Conservation (phyloP, 192 early-diverging fungal genomes). For the Podila horticola region DNA sequence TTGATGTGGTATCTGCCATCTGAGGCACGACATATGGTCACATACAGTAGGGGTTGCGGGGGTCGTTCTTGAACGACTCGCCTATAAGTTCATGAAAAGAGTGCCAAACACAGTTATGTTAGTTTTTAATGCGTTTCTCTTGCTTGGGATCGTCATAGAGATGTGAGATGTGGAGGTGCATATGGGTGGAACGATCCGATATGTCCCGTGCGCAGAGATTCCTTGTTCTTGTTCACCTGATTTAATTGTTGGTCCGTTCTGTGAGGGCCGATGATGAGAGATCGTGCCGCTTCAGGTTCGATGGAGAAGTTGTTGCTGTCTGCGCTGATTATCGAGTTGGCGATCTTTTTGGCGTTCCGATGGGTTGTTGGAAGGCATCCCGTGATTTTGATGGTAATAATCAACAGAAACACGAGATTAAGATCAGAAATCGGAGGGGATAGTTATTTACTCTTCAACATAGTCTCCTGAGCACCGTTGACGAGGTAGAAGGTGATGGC, state of each 20-base stretch:
- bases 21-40: neutral
- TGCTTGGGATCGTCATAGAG: too few relatives aligned
- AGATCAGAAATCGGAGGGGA: neutral
- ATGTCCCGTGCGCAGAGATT: too few relatives aligned
- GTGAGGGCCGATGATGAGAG: too few relatives aligned
- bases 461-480: constrained; percentile 53
- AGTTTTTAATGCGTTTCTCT: too few relatives aligned
- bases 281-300: too few relatives aligned
- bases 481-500: constrained; percentile 61
- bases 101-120: neutral
- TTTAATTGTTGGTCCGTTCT: too few relatives aligned
- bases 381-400: neutral
- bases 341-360: too few relatives aligned
- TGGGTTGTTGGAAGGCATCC: too few relatives aligned
- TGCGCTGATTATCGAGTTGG: too few relatives aligned
- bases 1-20: neutral
- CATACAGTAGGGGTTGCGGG: constrained; percentile 67
- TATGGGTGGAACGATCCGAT: too few relatives aligned
- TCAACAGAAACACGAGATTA: neutral
- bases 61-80: constrained; percentile 64
- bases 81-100: constrained; percentile 20
- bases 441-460: constrained; percentile 57
- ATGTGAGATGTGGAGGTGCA: too few relatives aligned
- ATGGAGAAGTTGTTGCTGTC: neutral
- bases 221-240: too few relatives aligned